phyloP scores from a whole-genome alignment of 78 protist genomes.

The Cyanophora paradoxa region DNA sequence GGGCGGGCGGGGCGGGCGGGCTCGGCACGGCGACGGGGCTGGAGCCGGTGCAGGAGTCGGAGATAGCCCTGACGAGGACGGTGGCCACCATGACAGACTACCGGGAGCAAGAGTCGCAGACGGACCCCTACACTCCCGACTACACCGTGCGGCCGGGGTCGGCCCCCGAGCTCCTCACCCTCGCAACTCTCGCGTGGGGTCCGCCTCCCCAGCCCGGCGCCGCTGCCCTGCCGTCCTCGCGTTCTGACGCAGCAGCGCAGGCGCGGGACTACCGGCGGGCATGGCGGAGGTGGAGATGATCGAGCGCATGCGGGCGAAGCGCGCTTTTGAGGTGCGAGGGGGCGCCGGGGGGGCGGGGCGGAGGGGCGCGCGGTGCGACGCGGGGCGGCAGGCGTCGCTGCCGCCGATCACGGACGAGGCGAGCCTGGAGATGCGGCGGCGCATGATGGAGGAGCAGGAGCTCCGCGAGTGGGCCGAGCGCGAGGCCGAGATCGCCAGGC shows the following conservation, averaged over 20 bases:
- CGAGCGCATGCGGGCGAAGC: slow-evolving; percentile 50
- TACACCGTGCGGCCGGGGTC: slow-evolving; percentile 27
- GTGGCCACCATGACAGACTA: slow-evolving; percentile 31
- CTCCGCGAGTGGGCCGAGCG: slow-evolving; percentile 58
- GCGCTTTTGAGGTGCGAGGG: slow-evolving; percentile 51
- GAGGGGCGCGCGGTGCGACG: no score
- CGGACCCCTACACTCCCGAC: slow-evolving; percentile 81
- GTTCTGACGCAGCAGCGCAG: not conserved
- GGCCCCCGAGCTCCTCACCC: slow-evolving; percentile 67
- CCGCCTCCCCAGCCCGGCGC: no score
- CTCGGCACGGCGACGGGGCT: not conserved
- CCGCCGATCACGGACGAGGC: slow-evolving; percentile 50
- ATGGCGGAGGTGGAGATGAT: slow-evolving; percentile 58
- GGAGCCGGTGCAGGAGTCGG: no score
- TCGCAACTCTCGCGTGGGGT: slow-evolving; percentile 38
- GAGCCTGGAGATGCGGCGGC: slow-evolving; percentile 19
- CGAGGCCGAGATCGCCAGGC: slow-evolving; percentile 66
- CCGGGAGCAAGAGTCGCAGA: slow-evolving; percentile 71
- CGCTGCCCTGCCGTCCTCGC: not conserved
- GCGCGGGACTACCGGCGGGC: slow-evolving; percentile 58
- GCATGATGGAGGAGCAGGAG: slow-evolving; percentile 55
- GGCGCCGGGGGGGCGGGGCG: no score
- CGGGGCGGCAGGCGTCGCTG: slow-evolving; percentile 43
- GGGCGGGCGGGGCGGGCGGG: not conserved
- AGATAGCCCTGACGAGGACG: not conserved